Evolutionary conservation across 2,329 filamentous ascomycete species (phyloP).

Genomic region (Aspergillus felis): DNA sequence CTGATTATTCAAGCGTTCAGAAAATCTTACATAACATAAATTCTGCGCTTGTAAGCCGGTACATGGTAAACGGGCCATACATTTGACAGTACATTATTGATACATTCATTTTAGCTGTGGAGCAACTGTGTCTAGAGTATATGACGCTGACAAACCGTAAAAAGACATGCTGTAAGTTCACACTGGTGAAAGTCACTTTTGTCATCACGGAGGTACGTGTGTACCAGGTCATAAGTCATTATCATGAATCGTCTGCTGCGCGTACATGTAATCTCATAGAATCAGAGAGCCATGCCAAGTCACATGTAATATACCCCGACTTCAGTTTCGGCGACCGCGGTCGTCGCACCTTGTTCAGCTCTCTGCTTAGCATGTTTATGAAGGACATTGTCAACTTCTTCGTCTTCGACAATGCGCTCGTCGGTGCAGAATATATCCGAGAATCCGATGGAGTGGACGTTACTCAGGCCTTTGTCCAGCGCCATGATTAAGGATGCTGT

Average conservation of each 20-base stretch:
- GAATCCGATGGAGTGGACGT: constrained; percentile 26
- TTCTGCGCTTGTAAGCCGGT: too few relatives aligned
- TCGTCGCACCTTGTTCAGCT: neutral
- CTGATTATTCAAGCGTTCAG: too few relatives aligned
- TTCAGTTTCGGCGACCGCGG: constrained; percentile 1
- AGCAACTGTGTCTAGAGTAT: neutral
- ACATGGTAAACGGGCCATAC: too few relatives aligned
- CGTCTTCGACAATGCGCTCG: constrained; percentile 18
- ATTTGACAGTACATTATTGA: neutral
- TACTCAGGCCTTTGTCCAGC: constrained; percentile 18
- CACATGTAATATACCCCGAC: constrained; percentile 18
- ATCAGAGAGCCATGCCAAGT: neutral
- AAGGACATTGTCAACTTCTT: constrained; percentile 26
- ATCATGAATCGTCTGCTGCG: neutral
- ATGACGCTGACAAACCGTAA: neutral
- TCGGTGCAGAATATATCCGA: constrained; percentile 22
- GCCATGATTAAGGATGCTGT: constrained; percentile 18
- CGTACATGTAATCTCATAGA: neutral
- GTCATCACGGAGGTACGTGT: neutral
- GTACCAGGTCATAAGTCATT: neutral
- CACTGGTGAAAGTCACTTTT: neutral
- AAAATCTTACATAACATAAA: too few relatives aligned
- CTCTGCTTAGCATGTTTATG: constrained; percentile 11
- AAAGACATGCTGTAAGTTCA: neutral
- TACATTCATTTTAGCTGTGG: neutral